A percentile compares a stretch with the other conserved stretches of the same genome.
Conservation (phyloP, 495 filamentous ascomycete genomes). For the Penicillium desertorum region DNA sequence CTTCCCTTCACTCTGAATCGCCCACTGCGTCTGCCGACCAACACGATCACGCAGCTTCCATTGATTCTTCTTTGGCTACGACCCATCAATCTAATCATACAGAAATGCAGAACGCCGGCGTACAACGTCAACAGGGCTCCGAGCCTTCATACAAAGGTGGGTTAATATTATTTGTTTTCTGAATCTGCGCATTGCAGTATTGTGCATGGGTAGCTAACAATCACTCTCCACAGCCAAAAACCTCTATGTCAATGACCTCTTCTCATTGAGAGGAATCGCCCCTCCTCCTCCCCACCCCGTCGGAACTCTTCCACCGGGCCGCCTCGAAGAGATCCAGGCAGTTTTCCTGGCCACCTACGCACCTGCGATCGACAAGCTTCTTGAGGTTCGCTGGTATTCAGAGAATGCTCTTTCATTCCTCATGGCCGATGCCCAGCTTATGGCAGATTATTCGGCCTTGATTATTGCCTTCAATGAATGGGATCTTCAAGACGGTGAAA, state of each 20-base stretch:
- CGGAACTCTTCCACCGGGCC: constrained; percentile 49
- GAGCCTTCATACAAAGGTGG: constrained; percentile 44
- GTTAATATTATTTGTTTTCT: constrained; percentile 8
- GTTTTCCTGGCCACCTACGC: constrained; percentile 76
- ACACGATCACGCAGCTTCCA: constrained; percentile 62
- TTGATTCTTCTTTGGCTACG: constrained; percentile 72
- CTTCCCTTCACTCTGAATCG: constrained; percentile 48
- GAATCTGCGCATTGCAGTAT: background rate
- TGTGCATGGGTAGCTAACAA: constrained; percentile 16
- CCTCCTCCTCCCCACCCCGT: constrained; percentile 61
- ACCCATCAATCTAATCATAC: constrained; percentile 32
- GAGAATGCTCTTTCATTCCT: constrained; percentile 53
- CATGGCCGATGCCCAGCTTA: constrained; percentile 56
- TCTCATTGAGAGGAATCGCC: constrained; percentile 61
- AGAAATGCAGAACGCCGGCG: constrained; percentile 39
- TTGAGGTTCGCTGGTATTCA: constrained; percentile 83
- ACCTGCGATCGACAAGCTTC: constrained; percentile 71
- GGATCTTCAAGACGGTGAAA: constrained; percentile 41
- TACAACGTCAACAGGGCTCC: constrained; percentile 24
- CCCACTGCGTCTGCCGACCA: constrained; percentile 49
- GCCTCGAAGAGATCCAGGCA: constrained; percentile 67
- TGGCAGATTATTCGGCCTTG: constrained; percentile 63
- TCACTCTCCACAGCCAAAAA: constrained; percentile 55
- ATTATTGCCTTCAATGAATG: constrained; percentile 51
- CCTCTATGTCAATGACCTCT: constrained; percentile 73